Conservation (phyloP, 2,329 filamentous ascomycete species). For the Penicillium freii region DNA sequence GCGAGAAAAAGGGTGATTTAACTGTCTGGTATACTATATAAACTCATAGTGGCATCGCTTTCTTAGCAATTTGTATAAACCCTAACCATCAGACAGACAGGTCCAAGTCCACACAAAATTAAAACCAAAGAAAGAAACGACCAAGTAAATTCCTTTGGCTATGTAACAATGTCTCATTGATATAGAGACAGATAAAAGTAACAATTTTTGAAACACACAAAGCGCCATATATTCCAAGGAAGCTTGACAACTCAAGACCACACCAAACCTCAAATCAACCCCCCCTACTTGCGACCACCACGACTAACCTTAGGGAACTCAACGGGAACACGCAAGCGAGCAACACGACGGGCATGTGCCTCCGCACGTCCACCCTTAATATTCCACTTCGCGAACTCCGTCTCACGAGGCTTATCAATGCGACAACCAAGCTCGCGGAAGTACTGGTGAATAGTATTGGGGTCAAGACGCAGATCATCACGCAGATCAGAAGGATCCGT, state of each 20-base stretch:
- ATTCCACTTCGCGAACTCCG: slow-evolving; percentile 43
- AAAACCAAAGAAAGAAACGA: neutral
- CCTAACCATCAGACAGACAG: neutral
- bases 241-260: neutral
- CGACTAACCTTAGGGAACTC: slow-evolving; percentile 69
- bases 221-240: slow-evolving; percentile 8
- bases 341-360: slow-evolving; percentile 55
- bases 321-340: slow-evolving; percentile 72
- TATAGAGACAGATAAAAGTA: slow-evolving; percentile 8
- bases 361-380: slow-evolving; percentile 61
- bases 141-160: slow-evolving; percentile 8
- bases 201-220: slow-evolving; percentile 10
- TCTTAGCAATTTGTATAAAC: neutral
- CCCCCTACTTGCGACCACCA: slow-evolving; percentile 33
- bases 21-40: neutral
- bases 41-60: neutral
- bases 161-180: slow-evolving; percentile 11
- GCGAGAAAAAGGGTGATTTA: neutral
- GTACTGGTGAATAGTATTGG: slow-evolving; percentile 37
- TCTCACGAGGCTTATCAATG: slow-evolving; percentile 42
- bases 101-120: neutral
- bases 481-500: slow-evolving; percentile 47
- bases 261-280: slow-evolving; percentile 2
- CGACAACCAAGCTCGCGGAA: slow-evolving; percentile 49
- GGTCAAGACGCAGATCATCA: slow-evolving; percentile 45